These are phyloP conservation scores for Gnomoniopsis sp. DNA, from an alignment of 2,329 filamentous ascomycete genomes.

Conservation along the genomic window DNA sequence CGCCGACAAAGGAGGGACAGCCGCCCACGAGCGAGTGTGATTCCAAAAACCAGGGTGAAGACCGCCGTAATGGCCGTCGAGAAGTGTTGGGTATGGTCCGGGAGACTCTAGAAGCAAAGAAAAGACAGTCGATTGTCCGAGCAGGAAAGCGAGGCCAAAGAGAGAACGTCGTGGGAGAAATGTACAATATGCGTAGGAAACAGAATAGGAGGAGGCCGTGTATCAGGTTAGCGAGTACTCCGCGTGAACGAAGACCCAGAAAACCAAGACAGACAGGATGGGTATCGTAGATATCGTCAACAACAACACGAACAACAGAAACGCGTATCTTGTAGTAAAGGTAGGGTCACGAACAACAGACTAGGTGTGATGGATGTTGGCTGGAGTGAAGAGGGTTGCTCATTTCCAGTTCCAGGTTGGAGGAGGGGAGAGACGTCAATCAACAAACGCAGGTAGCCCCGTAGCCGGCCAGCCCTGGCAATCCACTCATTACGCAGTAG, in stretches of 20 bases:
- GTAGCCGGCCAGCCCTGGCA: not conserved
- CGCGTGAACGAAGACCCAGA: constrained; percentile 9
- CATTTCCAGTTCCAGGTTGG: not conserved
- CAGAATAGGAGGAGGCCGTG: not conserved
- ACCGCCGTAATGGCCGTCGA: not conserved
- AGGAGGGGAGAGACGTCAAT: not conserved
- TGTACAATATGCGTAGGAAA: not conserved
- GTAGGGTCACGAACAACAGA: constrained; percentile 6
- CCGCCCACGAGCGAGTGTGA: constrained; percentile 7
- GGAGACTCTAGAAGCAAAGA: not conserved
- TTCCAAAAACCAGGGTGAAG: not conserved
- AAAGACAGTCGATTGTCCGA: not conserved
- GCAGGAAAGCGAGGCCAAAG: not conserved
- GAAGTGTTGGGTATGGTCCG: not conserved
- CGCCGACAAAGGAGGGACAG: constrained; percentile 16
- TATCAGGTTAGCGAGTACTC: constrained; percentile 2
- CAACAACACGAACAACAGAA: not conserved
- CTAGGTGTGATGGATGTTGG: constrained; percentile 5
- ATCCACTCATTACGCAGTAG: too few species aligned
- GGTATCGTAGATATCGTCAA: constrained; percentile 9
- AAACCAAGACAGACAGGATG: not conserved
- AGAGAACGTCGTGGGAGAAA: not conserved
- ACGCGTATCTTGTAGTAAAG: constrained; percentile 6
- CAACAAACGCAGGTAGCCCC: not conserved
- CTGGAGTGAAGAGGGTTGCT: not conserved